Conservation (phyloP, 2,329 filamentous ascomycete genomes). For the Xylariaceae sp. region DNA sequence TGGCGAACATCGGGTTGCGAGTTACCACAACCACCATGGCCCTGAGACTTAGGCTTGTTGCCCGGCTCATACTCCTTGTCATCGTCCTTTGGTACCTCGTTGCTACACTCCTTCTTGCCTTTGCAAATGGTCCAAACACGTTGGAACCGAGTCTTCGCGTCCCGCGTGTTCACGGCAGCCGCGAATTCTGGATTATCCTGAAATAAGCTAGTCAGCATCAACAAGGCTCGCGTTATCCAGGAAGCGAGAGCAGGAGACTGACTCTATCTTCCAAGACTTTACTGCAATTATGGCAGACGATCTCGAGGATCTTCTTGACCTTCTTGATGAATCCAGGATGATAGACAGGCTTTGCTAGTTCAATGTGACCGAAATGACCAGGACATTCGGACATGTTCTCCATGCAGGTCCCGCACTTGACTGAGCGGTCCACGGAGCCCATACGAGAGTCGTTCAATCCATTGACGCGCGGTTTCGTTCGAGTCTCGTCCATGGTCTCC, state of each 20-base stretch:
- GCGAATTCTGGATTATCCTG: slow-evolving; percentile 84
- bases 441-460: slow-evolving; percentile 95
- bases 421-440: slow-evolving; percentile 93
- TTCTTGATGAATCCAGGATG: slow-evolving; percentile 97
- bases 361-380: slow-evolving; percentile 98
- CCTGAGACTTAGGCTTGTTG: slow-evolving; percentile 57
- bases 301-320: slow-evolving; percentile 98
- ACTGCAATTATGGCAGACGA: slow-evolving; percentile 98
- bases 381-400: slow-evolving; percentile 96
- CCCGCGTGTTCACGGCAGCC: slow-evolving; percentile 79
- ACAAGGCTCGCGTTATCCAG: slow-evolving; percentile 52
- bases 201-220: slow-evolving; percentile 62
- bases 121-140: slow-evolving; percentile 92
- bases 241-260: slow-evolving; percentile 70
- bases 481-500: slow-evolving; percentile 99
- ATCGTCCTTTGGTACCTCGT: slow-evolving; percentile 71
- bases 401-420: slow-evolving; percentile 94
- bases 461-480: slow-evolving; percentile 84
- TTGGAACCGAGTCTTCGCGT: slow-evolving; percentile 93
- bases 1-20: slow-evolving; percentile 85
- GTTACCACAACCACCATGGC: slow-evolving; percentile 93
- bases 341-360: slow-evolving; percentile 93
- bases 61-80: slow-evolving; percentile 68
- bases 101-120: slow-evolving; percentile 81
- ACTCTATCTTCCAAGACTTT: slow-evolving; percentile 97